Percentiles rank a stretch among this genome's conserved stretches.
These are phyloP conservation scores for Aspergillus sclerotioniger DNA, from an alignment of 495 filamentous ascomycete species.

Conservation along the genomic window DNA sequence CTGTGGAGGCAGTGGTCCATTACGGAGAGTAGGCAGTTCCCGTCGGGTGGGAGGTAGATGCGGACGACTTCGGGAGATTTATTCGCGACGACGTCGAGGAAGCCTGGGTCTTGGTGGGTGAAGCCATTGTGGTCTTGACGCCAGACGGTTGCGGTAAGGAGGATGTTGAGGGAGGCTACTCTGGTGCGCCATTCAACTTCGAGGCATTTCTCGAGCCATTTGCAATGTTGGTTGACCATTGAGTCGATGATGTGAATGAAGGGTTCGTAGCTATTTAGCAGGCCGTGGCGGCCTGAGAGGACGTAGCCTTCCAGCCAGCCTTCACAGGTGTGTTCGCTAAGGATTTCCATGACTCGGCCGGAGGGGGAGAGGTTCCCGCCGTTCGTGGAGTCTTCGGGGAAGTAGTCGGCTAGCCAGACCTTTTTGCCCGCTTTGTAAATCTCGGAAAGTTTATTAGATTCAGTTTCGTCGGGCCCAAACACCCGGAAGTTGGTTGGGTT, in stretches of 20 bases:
- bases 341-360: constrained; percentile 75
- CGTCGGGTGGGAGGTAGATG: constrained; percentile 74
- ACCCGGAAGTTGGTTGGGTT: constrained; percentile 66
- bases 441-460: constrained; percentile 68
- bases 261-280: constrained; percentile 75
- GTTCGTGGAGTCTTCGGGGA: constrained; percentile 61
- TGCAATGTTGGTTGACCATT: constrained; percentile 80
- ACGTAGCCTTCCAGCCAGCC: constrained; percentile 76
- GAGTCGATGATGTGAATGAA: constrained; percentile 78
- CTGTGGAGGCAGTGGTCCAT: constrained; percentile 69
- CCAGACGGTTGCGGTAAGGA: constrained; percentile 73
- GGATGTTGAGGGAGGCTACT: constrained; percentile 68
- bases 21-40: constrained; percentile 66
- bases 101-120: constrained; percentile 75
- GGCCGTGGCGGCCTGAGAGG: constrained; percentile 66
- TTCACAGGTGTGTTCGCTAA: constrained; percentile 72
- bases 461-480: constrained; percentile 74
- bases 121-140: constrained; percentile 79
- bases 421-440: constrained; percentile 72
- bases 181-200: constrained; percentile 70
- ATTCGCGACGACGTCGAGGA: constrained; percentile 72
- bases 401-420: constrained; percentile 73
- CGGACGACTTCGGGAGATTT: constrained; percentile 72
- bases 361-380: constrained; percentile 63
- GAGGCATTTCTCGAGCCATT: constrained; percentile 73